These are phyloP conservation scores for Thalia dealbata DNA, from an alignment of 176 grass and related monocot genomes.

Conservation along the genomic window DNA sequence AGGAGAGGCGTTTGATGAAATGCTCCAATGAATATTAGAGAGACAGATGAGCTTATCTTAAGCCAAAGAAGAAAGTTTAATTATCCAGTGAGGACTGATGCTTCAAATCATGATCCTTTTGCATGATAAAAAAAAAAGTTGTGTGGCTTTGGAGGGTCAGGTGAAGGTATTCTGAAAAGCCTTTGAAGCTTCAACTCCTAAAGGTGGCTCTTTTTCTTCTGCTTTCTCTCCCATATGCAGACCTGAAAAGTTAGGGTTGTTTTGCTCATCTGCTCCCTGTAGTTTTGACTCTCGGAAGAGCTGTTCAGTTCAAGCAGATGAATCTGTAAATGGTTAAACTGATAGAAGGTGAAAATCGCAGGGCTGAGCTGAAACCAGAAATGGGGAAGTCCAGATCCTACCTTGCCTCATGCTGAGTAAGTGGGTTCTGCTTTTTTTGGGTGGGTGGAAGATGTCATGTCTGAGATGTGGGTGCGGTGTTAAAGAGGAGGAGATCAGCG, in stretches of 20 bases:
- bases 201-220: not conserved
- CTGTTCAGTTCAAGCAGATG: no score
- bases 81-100: not conserved
- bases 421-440: not conserved
- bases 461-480: not conserved
- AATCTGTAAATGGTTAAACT: no score
- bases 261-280: not conserved
- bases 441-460: constrained; percentile 4
- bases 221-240: not conserved
- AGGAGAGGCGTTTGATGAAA: not conserved
- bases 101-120: not conserved
- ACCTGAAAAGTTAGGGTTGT: not conserved
- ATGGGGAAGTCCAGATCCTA: not conserved
- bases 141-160: no score
- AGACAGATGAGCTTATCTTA: not conserved
- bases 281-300: no score
- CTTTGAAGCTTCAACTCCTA: not conserved
- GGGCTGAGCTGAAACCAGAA: not conserved
- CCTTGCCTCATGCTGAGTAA: not conserved
- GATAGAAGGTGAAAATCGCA: no score
- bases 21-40: not conserved
- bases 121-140: not conserved
- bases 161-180: not conserved
- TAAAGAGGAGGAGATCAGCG: not conserved
- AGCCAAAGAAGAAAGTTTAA: no score